Percentiles rank a stretch among this genome's conserved stretches.
Evolutionary conservation across 805 yeast genomes (phyloP).

Genomic region (Monosporozyma siamensis): DNA sequence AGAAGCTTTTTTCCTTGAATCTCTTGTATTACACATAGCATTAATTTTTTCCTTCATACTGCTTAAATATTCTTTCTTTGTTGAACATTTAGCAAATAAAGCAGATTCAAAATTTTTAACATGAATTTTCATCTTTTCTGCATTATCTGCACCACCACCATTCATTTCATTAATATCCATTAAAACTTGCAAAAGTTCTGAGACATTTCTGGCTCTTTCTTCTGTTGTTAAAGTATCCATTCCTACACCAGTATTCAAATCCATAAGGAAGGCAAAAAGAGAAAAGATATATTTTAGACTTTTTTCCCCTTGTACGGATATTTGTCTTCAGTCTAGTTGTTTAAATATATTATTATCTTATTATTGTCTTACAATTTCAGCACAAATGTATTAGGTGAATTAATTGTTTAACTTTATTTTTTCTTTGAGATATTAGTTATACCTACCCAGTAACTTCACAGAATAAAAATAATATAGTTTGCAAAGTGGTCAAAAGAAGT

Average conservation of each 20-base stretch:
- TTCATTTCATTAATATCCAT: slow-evolving; percentile 30
- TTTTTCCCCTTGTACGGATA: too few species aligned
- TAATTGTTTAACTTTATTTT: too few species aligned
- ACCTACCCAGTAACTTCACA: too few species aligned
- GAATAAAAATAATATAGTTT: too few species aligned
- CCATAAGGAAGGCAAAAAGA: slow-evolving; percentile 1
- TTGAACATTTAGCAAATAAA: slow-evolving; percentile 48
- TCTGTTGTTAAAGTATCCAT: slow-evolving; percentile 21
- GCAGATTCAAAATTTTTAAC: slow-evolving; percentile 67
- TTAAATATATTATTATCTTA: too few species aligned
- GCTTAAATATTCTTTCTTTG: slow-evolving; percentile 46
- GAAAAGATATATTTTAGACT: too few species aligned
- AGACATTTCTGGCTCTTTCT: slow-evolving; percentile 28
- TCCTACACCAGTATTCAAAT: slow-evolving; percentile 5
- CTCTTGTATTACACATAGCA: slow-evolving; percentile 31
- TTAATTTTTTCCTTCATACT: slow-evolving; percentile 38
- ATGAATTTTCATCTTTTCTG: slow-evolving; percentile 39
- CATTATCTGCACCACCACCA: slow-evolving; percentile 30
- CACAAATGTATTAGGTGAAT: too few species aligned
- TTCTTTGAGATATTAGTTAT: too few species aligned
- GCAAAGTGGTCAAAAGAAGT: too few species aligned
- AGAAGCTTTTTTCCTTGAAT: slow-evolving; percentile 17
- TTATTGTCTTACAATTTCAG: too few species aligned
- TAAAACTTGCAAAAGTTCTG: slow-evolving; percentile 27
- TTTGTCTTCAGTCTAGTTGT: too few species aligned